Conservation (phyloP, 176 grass and related monocot genomes). For the Saccharum officinarum region DNA sequence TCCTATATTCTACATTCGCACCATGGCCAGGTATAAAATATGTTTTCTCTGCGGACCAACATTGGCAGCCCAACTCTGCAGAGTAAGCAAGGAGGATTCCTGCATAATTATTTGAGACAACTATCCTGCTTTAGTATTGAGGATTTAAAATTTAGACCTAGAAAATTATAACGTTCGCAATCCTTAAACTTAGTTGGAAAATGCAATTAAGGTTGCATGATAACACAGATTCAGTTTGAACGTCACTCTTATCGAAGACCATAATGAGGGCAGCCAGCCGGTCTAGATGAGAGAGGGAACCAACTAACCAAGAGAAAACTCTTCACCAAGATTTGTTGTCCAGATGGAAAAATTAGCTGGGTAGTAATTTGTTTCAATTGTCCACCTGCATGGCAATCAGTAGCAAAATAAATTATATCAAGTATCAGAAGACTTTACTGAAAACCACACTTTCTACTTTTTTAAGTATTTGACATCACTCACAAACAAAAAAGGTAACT, state of each 20-base stretch:
- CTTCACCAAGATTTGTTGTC: conserved; percentile 65
- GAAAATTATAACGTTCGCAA: background rate
- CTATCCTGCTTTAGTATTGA: conserved; percentile 3
- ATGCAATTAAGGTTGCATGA: conserved; percentile 10
- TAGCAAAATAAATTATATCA: conserved; percentile 21
- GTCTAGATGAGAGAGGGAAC: conserved; percentile 47
- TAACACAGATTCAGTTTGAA: conserved; percentile 19
- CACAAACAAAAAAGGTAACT: conserved; percentile 28
- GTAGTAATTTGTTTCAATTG: conserved; percentile 87
- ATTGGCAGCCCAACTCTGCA: conserved; percentile 61
- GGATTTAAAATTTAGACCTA: background rate
- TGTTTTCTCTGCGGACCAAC: conserved; percentile 72
- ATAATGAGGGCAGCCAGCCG: conserved; percentile 67
- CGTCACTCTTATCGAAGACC: conserved; percentile 92
- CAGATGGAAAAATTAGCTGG: conserved; percentile 72
- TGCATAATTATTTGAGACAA: conserved; percentile 38
- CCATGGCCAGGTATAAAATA: conserved; percentile 76
- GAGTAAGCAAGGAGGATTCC: conserved; percentile 71
- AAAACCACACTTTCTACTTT: background rate
- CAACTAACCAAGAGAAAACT: conserved; percentile 53
- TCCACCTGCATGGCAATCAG: conserved; percentile 62
- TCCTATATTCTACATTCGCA: conserved; percentile 60
- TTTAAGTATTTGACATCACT: background rate
- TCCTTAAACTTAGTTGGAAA: background rate
- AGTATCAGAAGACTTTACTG: background rate